Evolutionary conservation across 805 yeast genomes (phyloP).

Genomic region (Komagataella pastoris): DNA sequence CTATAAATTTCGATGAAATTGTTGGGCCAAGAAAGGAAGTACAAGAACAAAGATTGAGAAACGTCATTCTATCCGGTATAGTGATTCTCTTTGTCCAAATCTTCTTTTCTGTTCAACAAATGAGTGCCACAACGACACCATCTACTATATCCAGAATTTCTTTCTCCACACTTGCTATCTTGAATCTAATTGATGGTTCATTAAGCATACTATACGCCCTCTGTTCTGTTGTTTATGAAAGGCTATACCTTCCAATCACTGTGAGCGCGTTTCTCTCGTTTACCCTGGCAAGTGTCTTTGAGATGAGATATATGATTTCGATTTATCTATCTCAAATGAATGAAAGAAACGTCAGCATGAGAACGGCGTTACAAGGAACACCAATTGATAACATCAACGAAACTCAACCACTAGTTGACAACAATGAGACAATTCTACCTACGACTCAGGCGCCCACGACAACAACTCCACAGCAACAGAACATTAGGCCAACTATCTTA

Average conservation of each 20-base stretch:
- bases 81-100: conserved; percentile 38
- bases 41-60: conserved; percentile 21
- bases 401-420: conserved; percentile 7
- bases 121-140: conserved; percentile 63
- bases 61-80: conserved; percentile 28
- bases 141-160: conserved; percentile 67
- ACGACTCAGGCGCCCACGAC: conserved; percentile 8
- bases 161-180: conserved; percentile 50
- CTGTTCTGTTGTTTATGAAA: conserved; percentile 38
- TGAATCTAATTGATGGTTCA: conserved; percentile 58
- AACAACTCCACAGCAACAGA: conserved; percentile 11
- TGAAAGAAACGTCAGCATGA: conserved; percentile 52
- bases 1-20: conserved; percentile 23
- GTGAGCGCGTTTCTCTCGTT: conserved; percentile 60
- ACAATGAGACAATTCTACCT: conserved; percentile 8
- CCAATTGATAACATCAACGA: conserved; percentile 22
- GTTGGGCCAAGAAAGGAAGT: conserved; percentile 50
- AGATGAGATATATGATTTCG: conserved; percentile 56
- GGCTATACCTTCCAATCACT: conserved; percentile 52
- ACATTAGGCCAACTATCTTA: conserved; percentile 13
- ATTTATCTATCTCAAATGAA: conserved; percentile 61
- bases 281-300: conserved; percentile 60
- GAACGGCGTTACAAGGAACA: conserved; percentile 54
- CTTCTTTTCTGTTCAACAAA: conserved; percentile 48
- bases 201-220: conserved; percentile 49